Evolutionary conservation across 148 eudicot species (phyloP).

Genomic region (Rhododendron kiyosumense): DNA sequence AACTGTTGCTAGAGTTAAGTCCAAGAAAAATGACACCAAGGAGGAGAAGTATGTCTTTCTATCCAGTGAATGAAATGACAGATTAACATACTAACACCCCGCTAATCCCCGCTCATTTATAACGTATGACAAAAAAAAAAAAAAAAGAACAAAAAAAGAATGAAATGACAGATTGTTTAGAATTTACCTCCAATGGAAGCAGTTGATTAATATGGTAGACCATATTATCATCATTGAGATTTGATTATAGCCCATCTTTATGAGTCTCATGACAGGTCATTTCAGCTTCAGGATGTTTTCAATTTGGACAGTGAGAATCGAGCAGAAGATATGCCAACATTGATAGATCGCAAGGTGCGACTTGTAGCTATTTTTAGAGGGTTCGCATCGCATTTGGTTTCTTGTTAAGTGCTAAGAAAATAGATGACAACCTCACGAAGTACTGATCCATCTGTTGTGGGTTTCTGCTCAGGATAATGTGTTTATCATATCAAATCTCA

Average conservation of each 20-base stretch:
- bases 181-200: not conserved
- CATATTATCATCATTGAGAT: not conserved
- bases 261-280: slow-evolving; percentile 52
- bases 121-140: too few species aligned
- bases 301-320: slow-evolving; percentile 74
- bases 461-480: slow-evolving; percentile 69
- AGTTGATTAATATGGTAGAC: not conserved
- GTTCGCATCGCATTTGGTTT: not conserved
- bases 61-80: not conserved
- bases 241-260: not conserved
- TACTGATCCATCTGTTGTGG: slow-evolving; percentile 12
- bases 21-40: slow-evolving; percentile 95
- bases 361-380: not conserved
- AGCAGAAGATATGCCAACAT: slow-evolving; percentile 80
- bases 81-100: not conserved
- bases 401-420: not conserved
- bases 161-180: not conserved
- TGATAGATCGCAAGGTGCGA: slow-evolving; percentile 87
- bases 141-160: not conserved
- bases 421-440: not conserved
- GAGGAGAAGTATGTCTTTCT: slow-evolving; percentile 80
- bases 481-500: slow-evolving; percentile 89
- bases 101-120: too few species aligned
- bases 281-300: slow-evolving; percentile 86
- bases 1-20: slow-evolving; percentile 96